These are phyloP conservation scores for Mycena sp. DNA, from an alignment of 1,284 basidiomycete species.

Conservation along the genomic window DNA sequence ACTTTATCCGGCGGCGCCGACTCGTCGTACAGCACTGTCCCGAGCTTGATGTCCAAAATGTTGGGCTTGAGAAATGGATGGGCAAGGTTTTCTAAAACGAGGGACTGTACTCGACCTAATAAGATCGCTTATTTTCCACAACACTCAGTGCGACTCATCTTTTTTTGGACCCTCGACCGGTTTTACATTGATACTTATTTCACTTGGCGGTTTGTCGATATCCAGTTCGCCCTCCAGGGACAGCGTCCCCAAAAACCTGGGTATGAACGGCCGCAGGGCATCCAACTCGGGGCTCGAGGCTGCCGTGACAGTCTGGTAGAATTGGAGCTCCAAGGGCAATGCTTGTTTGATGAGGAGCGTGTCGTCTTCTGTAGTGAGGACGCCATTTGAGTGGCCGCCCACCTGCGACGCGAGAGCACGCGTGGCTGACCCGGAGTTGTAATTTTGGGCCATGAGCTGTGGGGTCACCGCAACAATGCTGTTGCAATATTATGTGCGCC, in stretches of 20 bases:
- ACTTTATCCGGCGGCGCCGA: slow-evolving; percentile 80
- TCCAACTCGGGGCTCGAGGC: slow-evolving; percentile 49
- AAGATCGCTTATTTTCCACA: slow-evolving; percentile 9
- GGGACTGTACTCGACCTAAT: slow-evolving; percentile 56
- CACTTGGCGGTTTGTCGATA: slow-evolving; percentile 26
- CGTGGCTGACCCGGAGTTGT: slow-evolving; percentile 4
- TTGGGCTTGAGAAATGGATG: slow-evolving; percentile 82
- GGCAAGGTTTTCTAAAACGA: slow-evolving; percentile 90
- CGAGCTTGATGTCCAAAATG: slow-evolving; percentile 93
- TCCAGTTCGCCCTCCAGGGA: slow-evolving; percentile 70
- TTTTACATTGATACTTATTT: slow-evolving; percentile 27
- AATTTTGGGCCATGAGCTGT: not conserved
- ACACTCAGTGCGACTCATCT: slow-evolving; percentile 52
- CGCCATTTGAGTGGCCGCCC: slow-evolving; percentile 82
- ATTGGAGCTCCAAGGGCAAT: slow-evolving; percentile 76
- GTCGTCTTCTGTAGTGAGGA: slow-evolving; percentile 79
- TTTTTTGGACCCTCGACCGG: slow-evolving; percentile 40
- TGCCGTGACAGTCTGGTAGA: slow-evolving; percentile 76
- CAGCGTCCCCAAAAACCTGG: slow-evolving; percentile 82
- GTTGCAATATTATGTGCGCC: too few species aligned
- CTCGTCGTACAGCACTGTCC: slow-evolving; percentile 84
- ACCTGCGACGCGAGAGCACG: slow-evolving; percentile 67
- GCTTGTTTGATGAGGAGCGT: slow-evolving; percentile 89
- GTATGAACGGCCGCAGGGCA: slow-evolving; percentile 65
- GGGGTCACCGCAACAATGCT: not conserved